Base-by-base conservation (phyloP, 2,329 filamentous ascomycete genomes). In the Graphiopsis chlorocephala region DNA sequence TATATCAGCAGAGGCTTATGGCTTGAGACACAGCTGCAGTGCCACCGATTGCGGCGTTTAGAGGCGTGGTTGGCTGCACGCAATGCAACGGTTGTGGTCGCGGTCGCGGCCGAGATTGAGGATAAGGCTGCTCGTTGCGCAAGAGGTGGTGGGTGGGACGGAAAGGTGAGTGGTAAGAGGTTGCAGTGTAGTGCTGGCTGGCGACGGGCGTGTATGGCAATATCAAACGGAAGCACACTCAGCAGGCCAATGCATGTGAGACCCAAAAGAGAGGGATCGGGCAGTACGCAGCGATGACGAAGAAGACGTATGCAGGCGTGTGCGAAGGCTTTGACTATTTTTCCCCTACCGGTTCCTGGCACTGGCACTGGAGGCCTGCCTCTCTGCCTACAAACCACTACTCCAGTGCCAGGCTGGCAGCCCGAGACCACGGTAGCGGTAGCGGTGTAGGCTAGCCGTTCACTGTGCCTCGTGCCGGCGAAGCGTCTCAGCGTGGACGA, bases 351-450 rank as follows among this genome's bases (percentile, higher is more conserved):
- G 48, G 48, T 62, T 62, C 48, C 59, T 62, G 57, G 42, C 15
- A 42, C 33, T 35, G 17, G 14, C 20, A 42, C 35, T 42, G 48
- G 26, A 26, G 26, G 14, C 55, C 31, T 26, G 14, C 55, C 31
- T 26, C 14, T 42, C 17, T 42, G 10, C 29, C 29, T 31, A 31
- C 29, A 31, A 10, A 10, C 29, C 11, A 11, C 4, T 2, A 31
- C 5, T 6, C 7, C 29, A 11, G 29, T 31, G 29, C 38, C 23
- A 45, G 38, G 11, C 38, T 55, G 53, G 48, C 48, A 62, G 60
- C 60, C 60, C 60, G 48, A 55, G 48, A 42, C 60, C 60, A 31
- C 42, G 58, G 58, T 50, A 50, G 35, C 60, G 60, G 60, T 53
- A 58, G 53, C 35, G 55, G 35, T 58, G 55, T 56, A 53, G 20